Evolutionary conservation across 495 filamentous ascomycete genomes (phyloP).

Genomic region (Darksidea phi): DNA sequence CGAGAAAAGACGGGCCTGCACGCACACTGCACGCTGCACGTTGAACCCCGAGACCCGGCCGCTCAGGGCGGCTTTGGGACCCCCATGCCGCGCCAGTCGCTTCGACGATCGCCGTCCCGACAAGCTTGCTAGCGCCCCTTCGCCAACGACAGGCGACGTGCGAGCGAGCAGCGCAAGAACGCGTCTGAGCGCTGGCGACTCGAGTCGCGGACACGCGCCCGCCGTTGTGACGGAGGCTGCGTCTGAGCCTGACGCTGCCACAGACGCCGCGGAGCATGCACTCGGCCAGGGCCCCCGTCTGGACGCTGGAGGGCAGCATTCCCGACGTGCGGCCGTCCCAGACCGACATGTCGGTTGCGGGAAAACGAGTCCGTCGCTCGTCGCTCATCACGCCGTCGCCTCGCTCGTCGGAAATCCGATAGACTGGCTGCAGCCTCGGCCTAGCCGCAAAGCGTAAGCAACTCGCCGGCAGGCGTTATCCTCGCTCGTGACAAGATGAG

Average conservation of each 20-base stretch:
- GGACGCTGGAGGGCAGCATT: neutral
- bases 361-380: constrained; percentile 6
- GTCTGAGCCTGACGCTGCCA: neutral
- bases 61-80: neutral
- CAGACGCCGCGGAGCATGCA: too few relatives aligned
- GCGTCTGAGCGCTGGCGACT: neutral
- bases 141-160: too few relatives aligned
- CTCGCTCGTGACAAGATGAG: too few relatives aligned
- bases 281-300: too few relatives aligned
- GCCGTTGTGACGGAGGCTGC: constrained; percentile 15
- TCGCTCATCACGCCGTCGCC: constrained; percentile 6
- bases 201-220: constrained; percentile 4
- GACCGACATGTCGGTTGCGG: constrained; percentile 26
- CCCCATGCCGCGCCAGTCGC: neutral
- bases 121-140: neutral
- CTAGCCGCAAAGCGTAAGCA: too few relatives aligned
- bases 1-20: constrained; percentile 20
- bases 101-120: constrained; percentile 7
- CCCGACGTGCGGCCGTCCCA: neutral
- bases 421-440: constrained; percentile 15
- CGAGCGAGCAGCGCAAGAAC: neutral
- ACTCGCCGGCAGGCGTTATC: too few relatives aligned
- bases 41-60: constrained; percentile 26
- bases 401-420: constrained; percentile 25
- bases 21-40: constrained; percentile 21